Evolutionary conservation across 1,284 basidiomycete species (phyloP), one percentile per base, ranked within the genome.

Genomic region (Boletellus sp.): DNA sequence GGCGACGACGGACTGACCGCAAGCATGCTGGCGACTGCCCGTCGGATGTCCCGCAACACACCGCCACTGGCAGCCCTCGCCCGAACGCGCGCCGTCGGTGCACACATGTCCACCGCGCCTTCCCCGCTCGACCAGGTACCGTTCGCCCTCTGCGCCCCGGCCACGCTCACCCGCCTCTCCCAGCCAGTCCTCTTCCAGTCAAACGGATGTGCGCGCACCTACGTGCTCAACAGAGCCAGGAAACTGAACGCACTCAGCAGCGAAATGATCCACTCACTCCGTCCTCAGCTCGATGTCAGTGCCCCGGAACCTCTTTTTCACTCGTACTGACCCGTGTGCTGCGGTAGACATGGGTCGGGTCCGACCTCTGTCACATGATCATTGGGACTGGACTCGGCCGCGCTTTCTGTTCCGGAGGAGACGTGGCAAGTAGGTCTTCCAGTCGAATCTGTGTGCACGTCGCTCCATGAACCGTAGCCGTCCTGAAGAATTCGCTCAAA

Each of bases 371-470:
- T 61, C 81, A 83, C 56, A 78, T 91, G 26, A 82, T 97, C 55
- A 81, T 95, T 48, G 90, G 89, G 22, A 81, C 80, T 39, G 91
- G 93, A 19, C 75, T 77, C 26, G 91, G 90, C 12, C 78, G 86
- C 53, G 92, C 89, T 12, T 97, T 98, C 66, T 99, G 95, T 67
- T 89, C 93, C 6, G 97, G 96, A 21, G 96, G 96, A 50, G 97
- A 99, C 69, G 91, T 99, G 50, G 83, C 83, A 57, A 75, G 92
- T 92, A 65, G 64, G 85, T 77, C 43, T 37, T 46, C 42, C 44
- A 44, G 30, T 26, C 7, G 16, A 50, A 32, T 49, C 26, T 56
- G 44, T 57, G 46, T 44, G 39, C 36, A 46, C 35, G 44, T 6
- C 12, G 37, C 44, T 46, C 64, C 48, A 71, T 45, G 40, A 37